Base-by-base conservation (phyloP, 805 yeast genomes). In the Nakazawaea molendinolei region DNA sequence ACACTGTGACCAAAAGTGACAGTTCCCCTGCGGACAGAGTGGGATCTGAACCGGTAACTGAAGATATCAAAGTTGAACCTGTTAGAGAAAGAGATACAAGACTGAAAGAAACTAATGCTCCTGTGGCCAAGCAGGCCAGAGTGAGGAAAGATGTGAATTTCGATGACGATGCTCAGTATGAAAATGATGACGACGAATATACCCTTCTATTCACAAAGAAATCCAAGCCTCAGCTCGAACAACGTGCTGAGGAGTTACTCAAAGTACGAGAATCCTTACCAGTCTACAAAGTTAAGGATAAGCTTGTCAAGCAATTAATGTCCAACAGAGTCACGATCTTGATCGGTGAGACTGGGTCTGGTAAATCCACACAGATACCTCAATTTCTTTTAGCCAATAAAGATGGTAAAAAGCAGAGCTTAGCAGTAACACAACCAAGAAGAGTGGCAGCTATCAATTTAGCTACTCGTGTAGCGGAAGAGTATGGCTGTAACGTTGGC, bases 321-420 rank as follows among this genome's bases (percentile, higher is more conserved):
- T 42, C 60, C 8, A 72, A 79, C 48, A 78, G 71, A 43, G 94
- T 87, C 5, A 76, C 89, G 0, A 76, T 90, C 1, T 67, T 90
- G 14, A 83, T 92, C 52, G 97, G 97, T 59, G 97, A 90, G 53
- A 90, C 98, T 0, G 98, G 98, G 59, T 86, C 95, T 6, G 97
- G 97, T 65, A 90, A 90, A 54, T 89, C 97, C 3, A 90, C 98
- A 0, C 98, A 90, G 61, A 79, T 90, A 31, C 97, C 98, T 0
- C 97, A 90, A 53, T 80, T 90, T 45, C 53, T 90, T n/a, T 72
- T 84, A 59, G 70, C 74, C 1, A 58, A 61, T 32, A 12, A 20
- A 6, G n/a, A 22, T 8, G 52, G 58, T 24, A 56, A 59, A 14
- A 76, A 74, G 41, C 27, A 22, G 7, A 65, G 71, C 18, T 78